phyloP scores from a whole-genome alignment of 2,329 filamentous ascomycete genomes.

The Cladosporium sp. region DNA sequence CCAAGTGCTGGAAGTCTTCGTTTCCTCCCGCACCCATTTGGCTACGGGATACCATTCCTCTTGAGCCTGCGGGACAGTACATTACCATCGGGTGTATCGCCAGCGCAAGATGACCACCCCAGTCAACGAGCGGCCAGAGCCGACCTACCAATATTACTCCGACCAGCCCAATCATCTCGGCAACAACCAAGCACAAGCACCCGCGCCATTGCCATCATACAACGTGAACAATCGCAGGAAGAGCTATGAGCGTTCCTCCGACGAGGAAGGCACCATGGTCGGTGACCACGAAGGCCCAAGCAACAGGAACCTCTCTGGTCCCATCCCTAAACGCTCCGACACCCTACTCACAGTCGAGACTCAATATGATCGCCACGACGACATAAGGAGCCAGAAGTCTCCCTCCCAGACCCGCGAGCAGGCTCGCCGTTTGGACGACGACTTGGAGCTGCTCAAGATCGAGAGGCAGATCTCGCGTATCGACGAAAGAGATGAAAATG shows the following conservation, averaged over 20 bases:
- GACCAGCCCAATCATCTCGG: not conserved
- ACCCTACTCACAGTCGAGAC: slow-evolving; percentile 54
- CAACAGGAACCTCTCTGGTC: slow-evolving; percentile 20
- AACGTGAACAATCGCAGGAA: slow-evolving; percentile 34
- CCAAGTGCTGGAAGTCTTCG: slow-evolving; percentile 28
- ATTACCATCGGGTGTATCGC: not conserved
- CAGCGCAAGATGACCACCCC: slow-evolving; percentile 38
- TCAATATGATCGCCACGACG: slow-evolving; percentile 37
- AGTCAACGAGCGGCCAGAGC: slow-evolving; percentile 38
- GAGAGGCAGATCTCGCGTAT: slow-evolving; percentile 60
- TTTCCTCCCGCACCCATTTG: slow-evolving; percentile 23
- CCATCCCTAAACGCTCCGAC: slow-evolving; percentile 27
- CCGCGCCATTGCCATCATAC: slow-evolving; percentile 33
- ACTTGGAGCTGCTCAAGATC: slow-evolving; percentile 65
- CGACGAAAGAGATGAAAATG: slow-evolving; percentile 40
- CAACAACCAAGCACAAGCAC: slow-evolving; percentile 9
- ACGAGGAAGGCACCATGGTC: slow-evolving; percentile 41
- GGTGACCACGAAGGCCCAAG: slow-evolving; percentile 31
- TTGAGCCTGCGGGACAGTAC: not conserved
- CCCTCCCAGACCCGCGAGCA: slow-evolving; percentile 62
- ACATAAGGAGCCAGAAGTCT: slow-evolving; percentile 43
- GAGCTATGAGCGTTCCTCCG: slow-evolving; percentile 34
- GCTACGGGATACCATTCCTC: not conserved
- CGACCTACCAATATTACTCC: slow-evolving; percentile 31
- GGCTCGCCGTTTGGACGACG: slow-evolving; percentile 64